phyloP scores from a whole-genome alignment of 176 grass and related monocot species.

The Oryza nivara region DNA sequence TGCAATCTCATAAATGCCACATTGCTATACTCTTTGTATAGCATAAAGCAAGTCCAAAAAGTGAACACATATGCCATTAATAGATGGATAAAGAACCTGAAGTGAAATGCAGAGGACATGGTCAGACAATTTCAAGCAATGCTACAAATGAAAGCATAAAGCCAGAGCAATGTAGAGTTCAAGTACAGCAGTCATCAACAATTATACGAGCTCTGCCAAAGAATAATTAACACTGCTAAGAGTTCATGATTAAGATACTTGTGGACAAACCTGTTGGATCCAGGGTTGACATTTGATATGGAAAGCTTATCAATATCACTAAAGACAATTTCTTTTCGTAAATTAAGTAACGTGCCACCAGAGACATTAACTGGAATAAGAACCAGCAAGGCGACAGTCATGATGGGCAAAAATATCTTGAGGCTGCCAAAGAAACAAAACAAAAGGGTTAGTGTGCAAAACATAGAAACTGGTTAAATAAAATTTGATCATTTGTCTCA shows the following conservation, averaged over 20 bases:
- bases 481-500: not conserved
- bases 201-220: not conserved
- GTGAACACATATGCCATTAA: conserved; percentile 91
- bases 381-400: conserved; percentile 68
- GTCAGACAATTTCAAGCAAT: not conserved
- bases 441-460: not conserved
- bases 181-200: not conserved
- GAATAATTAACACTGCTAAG: not conserved
- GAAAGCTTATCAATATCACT: conserved; percentile 96
- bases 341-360: conserved; percentile 71
- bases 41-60: conserved; percentile 79
- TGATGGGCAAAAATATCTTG: conserved; percentile 91
- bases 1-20: conserved; percentile 97
- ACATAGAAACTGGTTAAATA: not conserved
- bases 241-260: conserved; percentile 3
- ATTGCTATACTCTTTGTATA: conserved; percentile 91
- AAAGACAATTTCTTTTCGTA: conserved; percentile 75
- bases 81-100: conserved; percentile 95
- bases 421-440: conserved; percentile 54
- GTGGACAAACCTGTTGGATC: conserved; percentile 78
- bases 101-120: conserved; percentile 17
- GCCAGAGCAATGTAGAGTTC: not conserved
- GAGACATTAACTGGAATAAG: conserved; percentile 92
- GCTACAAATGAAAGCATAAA: conserved; percentile 24
- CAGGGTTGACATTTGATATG: conserved; percentile 92